These are phyloP conservation scores for Candida gorgasii DNA, from an alignment of 805 yeast species.

Conservation along the genomic window DNA sequence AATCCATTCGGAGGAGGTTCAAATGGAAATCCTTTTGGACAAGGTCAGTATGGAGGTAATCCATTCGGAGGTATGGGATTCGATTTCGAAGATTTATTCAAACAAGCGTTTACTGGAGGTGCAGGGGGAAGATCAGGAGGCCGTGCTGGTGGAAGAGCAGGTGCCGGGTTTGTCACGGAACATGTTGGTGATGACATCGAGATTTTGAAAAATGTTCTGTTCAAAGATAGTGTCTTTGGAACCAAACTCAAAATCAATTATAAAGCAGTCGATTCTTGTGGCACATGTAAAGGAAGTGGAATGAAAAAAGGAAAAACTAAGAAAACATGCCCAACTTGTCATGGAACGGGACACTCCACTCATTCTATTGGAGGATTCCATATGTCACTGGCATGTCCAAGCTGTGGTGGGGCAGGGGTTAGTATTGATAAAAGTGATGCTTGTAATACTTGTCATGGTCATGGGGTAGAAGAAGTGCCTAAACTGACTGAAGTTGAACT, in stretches of 20 bases:
- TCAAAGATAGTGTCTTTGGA: conserved; percentile 89
- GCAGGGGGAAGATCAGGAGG: conserved; percentile 38
- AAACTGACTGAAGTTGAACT: conserved; percentile 79
- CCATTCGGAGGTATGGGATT: conserved; percentile 58
- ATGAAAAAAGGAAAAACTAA: conserved; percentile 73
- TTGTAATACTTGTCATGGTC: conserved; percentile 83
- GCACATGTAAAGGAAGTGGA: conserved; percentile 83
- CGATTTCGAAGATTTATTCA: conserved; percentile 46
- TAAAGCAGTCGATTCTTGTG: conserved; percentile 73
- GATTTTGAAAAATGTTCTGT: conserved; percentile 67
- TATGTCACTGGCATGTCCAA: conserved; percentile 88
- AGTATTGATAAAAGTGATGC: conserved; percentile 63
- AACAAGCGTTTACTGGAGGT: conserved; percentile 50
- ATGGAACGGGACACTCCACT: conserved; percentile 89
- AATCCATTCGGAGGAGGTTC: conserved; percentile 44
- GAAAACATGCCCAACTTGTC: conserved; percentile 80
- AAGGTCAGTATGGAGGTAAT: conserved; percentile 39
- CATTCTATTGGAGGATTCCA: conserved; percentile 93
- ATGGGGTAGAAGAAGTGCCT: conserved; percentile 71
- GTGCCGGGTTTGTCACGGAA: conserved; percentile 61
- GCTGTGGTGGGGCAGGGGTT: conserved; percentile 90
- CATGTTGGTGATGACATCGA: conserved; percentile 89
- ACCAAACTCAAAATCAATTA: conserved; percentile 64
- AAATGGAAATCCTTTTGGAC: conserved; percentile 39
- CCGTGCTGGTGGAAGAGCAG: conserved; percentile 28